Base-by-base conservation (phyloP, 345 rosid genomes). In the Eucalyptus erythrocorys region DNA sequence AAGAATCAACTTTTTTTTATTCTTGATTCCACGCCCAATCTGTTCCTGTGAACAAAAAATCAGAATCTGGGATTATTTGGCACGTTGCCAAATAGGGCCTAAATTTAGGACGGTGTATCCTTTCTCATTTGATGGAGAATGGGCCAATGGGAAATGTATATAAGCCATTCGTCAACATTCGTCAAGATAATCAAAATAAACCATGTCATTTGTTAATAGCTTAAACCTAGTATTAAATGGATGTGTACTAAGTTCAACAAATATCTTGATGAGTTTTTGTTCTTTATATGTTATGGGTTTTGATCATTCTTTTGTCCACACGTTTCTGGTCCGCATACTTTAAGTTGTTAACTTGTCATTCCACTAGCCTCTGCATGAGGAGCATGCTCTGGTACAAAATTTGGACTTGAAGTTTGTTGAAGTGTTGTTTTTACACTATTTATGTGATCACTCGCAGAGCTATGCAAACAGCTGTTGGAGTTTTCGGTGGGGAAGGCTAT, bases 391-490 rank as follows among this genome's bases (percentile, higher is more conserved):
- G 53, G 87, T 40, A 40, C 59, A 47, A 24, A 48, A 85, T 85
- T 85, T 85, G 42, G 57, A 47, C 26, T 85, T 21, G 57, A 48
- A 85, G 57, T 85, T 34, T 30, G 15, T n/a, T 51, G 47, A 6
- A 48, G 21, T 85, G 87, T 17, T 13, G 3, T 71, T 32, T 84
- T 82, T 55, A 45, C 16, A 42, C 37, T 55, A 50, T 48, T 34
- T 12, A 85, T 76, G 57, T 45, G 45, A 55, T 87, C 45, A 8
- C 57, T 61, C 47, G 71, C 90, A 96, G 98, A 93, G 91, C 98
- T 30, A 93, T 96, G 98, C 96, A 96, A 90, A 96, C 99, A 13
- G 96, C 98, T 24, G 89, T 90, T 87, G 97, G 93, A 81, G 94
- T 93, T 32, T 96, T 95, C 79, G 95, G 96, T 87, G 50, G 90